Base-by-base conservation (phyloP, 2,329 filamentous ascomycete species). In the Ambrosiella xylebori region DNA sequence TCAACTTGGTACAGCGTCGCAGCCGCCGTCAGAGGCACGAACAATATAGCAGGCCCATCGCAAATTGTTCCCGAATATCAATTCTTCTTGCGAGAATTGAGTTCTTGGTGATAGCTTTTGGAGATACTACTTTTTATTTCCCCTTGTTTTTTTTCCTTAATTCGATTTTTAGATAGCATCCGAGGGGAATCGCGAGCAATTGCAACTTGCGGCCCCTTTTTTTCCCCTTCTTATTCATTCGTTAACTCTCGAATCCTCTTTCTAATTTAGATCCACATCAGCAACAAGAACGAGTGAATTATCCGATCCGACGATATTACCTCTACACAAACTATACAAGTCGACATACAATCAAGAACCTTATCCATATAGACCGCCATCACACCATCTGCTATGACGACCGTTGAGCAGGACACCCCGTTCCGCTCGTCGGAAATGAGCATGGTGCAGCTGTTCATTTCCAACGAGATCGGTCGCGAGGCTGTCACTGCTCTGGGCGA, bases 401-500 rank as follows among this genome's bases (percentile, higher is more conserved):
- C 80, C 71, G 75, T 78, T 64, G 73, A 75, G 70, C 74, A 88
- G 75, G 89, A 97, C 75, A 95, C 90, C 73, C 87, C 96, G 77
- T 97, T 98, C 84, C 91, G 94, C 80, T 98, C 93, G 70, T 88
- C 89, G 87, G 88, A 96, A 73, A 98, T 98, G 93, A 96, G 89
- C 79, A 85, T 98, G 85, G 95, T 95, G 68, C 93, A 98, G 83
- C 85, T 98, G 68, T 98, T 97, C 74, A 94, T 98, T 67, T 88
- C 93, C 68, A 97, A 96, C 70, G 93, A 98, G 78, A 97, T 98
- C 65, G 91, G 93, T 66, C 84, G 93, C 69, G 94, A 98, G 76
- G 91, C 96, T 66, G 90, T 97, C 63, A 95, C 90, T 68, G 91
- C 91, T 59, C 77, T 98, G 63, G 93, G 93, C 68, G 93, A 98